Conservation (phyloP, 2,329 filamentous ascomycete genomes). For the Elsinoe ampelina region DNA sequence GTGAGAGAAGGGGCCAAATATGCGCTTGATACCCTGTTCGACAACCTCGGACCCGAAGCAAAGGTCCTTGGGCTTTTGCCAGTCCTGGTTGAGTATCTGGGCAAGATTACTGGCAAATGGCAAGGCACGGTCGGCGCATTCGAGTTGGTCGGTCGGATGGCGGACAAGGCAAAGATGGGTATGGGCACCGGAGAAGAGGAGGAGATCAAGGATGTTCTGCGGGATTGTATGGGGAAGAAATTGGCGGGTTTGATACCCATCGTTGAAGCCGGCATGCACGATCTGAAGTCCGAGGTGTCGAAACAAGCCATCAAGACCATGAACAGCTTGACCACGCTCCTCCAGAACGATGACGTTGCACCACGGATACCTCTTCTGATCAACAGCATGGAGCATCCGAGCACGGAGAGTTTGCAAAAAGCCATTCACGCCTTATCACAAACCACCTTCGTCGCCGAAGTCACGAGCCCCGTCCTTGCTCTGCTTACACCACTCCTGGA, state of each 20-base stretch:
- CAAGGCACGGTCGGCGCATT: constrained; percentile 86
- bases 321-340: constrained; percentile 76
- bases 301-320: constrained; percentile 91
- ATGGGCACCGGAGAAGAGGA: constrained; percentile 79
- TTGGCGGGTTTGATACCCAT: constrained; percentile 82
- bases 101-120: constrained; percentile 87
- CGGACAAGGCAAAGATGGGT: constrained; percentile 83
- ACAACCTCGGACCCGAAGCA: constrained; percentile 68
- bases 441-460: constrained; percentile 95
- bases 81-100: constrained; percentile 62
- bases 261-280: constrained; percentile 90
- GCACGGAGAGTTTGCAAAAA: constrained; percentile 78
- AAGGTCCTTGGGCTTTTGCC: constrained; percentile 77
- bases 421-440: constrained; percentile 93
- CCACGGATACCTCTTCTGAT: constrained; percentile 86
- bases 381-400: constrained; percentile 92
- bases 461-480: constrained; percentile 90
- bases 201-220: constrained; percentile 75
- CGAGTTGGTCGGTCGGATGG: constrained; percentile 81
- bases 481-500: constrained; percentile 91
- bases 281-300: constrained; percentile 75
- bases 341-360: constrained; percentile 94
- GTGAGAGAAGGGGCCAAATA: constrained; percentile 91
- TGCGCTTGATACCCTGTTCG: constrained; percentile 80
- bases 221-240: constrained; percentile 81